These are phyloP conservation scores for Leccinum insolens DNA, from an alignment of 1,284 basidiomycete genomes.

Conservation along the genomic window DNA sequence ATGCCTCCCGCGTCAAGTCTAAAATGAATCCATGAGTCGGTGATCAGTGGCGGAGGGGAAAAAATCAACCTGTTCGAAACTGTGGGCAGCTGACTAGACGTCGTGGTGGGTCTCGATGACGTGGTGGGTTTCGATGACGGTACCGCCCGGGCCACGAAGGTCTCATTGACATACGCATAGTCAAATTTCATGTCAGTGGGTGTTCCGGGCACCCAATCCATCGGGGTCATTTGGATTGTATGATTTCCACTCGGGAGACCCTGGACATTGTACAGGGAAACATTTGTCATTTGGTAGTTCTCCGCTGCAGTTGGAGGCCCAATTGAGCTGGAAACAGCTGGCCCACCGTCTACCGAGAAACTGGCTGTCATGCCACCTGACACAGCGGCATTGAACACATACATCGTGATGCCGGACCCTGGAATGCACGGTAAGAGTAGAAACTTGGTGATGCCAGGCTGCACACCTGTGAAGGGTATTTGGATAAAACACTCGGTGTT, in stretches of 20 bases:
- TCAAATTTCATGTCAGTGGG: constrained; percentile 31
- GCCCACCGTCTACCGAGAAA: constrained; percentile 22
- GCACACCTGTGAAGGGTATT: constrained; percentile 28
- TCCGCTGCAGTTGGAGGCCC: constrained; percentile 12
- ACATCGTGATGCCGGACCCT: constrained; percentile 20
- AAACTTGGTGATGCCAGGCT: neutral
- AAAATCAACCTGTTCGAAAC: constrained; percentile 15
- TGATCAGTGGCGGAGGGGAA: neutral
- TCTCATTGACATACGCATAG: constrained; percentile 29
- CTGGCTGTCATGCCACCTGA: constrained; percentile 20
- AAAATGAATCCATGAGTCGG: too few relatives aligned
- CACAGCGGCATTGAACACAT: constrained; percentile 23
- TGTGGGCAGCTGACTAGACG: constrained; percentile 11
- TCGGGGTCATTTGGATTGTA: constrained; percentile 25
- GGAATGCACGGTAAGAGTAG: neutral
- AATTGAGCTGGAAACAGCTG: constrained; percentile 7
- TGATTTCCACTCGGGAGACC: constrained; percentile 19
- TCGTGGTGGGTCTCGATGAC: constrained; percentile 3
- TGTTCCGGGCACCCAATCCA: constrained; percentile 22
- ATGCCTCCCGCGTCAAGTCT: too few relatives aligned
- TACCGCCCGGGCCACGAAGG: constrained; percentile 13
- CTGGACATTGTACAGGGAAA: constrained; percentile 21
- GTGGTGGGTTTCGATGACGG: neutral
- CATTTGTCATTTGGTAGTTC: constrained; percentile 24
- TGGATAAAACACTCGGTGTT: constrained; percentile 16